Evolutionary conservation across 352 stramenopile genomes (phyloP).

Genomic region (Pythium rishiriense): DNA sequence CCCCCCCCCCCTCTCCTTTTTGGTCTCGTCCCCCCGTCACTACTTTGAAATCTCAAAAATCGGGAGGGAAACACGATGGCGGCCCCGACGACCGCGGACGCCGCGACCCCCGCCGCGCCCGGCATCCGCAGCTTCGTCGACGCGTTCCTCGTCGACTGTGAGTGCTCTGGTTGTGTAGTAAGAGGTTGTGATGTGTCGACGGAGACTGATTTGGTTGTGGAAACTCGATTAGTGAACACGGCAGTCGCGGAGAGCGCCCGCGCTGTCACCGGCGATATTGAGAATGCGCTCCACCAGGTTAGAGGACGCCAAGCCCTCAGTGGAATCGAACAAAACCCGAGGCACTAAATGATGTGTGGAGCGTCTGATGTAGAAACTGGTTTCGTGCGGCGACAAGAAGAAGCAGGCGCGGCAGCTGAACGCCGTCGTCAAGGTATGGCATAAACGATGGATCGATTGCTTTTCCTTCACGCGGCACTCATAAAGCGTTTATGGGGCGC

Average conservation of each 20-base stretch:
- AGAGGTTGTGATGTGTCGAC: neutral
- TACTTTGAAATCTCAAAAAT: constrained; percentile 30
- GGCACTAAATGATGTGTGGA: neutral
- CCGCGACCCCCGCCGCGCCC: neutral
- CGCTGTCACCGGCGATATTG: constrained; percentile 59
- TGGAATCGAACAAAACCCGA: no score
- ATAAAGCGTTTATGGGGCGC: neutral
- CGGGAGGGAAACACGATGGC: constrained; percentile 5
- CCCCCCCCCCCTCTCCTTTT: constrained; percentile 1
- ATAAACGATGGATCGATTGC: no score
- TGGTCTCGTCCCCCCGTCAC: constrained; percentile 4
- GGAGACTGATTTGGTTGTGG: constrained; percentile 7
- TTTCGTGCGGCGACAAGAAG: constrained; percentile 56
- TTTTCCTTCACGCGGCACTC: no score
- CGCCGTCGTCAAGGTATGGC: constrained; percentile 51
- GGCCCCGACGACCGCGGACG: no score
- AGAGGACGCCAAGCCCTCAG: no score
- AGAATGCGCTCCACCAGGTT: constrained; percentile 74
- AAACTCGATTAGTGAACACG: constrained; percentile 35
- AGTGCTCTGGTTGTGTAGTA: constrained; percentile 20
- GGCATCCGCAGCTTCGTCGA: constrained; percentile 42
- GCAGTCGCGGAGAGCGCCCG: constrained; percentile 49
- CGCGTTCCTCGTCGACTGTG: constrained; percentile 59
- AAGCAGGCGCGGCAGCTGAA: constrained; percentile 64
- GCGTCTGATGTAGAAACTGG: constrained; percentile 20